Evolutionary conservation across 2,329 filamentous ascomycete genomes (phyloP), one percentile per base, ranked within the genome.

Genomic region (Orbilia oligospora): DNA sequence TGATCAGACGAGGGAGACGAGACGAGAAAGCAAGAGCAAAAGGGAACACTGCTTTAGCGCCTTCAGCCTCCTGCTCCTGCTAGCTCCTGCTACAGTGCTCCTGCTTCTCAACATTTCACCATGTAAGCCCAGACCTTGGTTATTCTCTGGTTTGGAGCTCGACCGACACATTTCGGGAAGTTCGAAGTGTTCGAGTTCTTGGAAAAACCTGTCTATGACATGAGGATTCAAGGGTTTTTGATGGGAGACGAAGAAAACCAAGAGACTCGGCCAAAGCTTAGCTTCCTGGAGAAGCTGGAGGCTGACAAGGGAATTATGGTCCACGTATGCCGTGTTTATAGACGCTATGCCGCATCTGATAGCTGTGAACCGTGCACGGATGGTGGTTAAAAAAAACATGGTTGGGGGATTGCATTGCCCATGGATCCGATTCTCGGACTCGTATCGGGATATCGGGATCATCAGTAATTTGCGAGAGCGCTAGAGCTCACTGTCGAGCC

Each of bases 231-330:
- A 30, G 58, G 46, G 20, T 65, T 36, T n/a, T 48, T 22, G 33
- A 53, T 53, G 20, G 73, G 73, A 77, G 73, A 77, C 73, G 73
- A 77, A 63, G 38, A 10, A 58, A 51, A 48, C 71, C 71, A 76
- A 76, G 67, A 77, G 68, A 77, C 73, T 77, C 20, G 73, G 73
- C 67, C 61, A 77, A 77, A 77, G 73, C 73, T 77, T 77, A 71
- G 73, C 73, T 27, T 61, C 53, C 67, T 71, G 36, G 20, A 67
- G 72, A 44, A 71, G 58, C 58, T 55, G 30, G 72, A 77, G 33
- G 46, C 72, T n/a, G n/a, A n/a, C n/a, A n/a, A n/a, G n/a, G 72
- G 69, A 2, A 18, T 49, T 49, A 30, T 38, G 46, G 46, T 36
- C 30, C 22, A 56, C 20, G 20, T 56, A 24, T 12, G 65, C 10